A percentile compares a stretch with the other conserved stretches of the same genome.
These are phyloP conservation scores for Dalechampia spathulata DNA, from an alignment of 441 rosid species.

Conservation along the genomic window DNA sequence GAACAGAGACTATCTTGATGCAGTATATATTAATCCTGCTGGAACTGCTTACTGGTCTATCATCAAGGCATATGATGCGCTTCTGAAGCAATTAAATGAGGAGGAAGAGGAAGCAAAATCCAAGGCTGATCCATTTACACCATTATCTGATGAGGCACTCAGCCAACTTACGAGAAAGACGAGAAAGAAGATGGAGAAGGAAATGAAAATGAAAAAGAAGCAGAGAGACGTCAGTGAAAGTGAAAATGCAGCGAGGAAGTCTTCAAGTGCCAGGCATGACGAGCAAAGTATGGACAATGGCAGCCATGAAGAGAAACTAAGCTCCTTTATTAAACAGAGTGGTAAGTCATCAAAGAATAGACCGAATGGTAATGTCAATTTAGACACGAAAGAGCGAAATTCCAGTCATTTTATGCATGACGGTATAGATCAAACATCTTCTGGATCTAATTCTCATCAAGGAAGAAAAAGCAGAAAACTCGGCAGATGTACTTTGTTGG, in stretches of 20 bases:
- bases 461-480: slow-evolving; percentile 74
- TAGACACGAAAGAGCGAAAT: slow-evolving; percentile 33
- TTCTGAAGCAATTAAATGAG: slow-evolving; percentile 63
- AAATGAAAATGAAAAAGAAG: slow-evolving; percentile 71
- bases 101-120: slow-evolving; percentile 49
- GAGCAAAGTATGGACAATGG: slow-evolving; percentile 55
- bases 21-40: slow-evolving; percentile 82
- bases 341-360: slow-evolving; percentile 44
- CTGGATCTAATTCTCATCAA: slow-evolving; percentile 44
- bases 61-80: slow-evolving; percentile 95
- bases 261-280: slow-evolving; percentile 34
- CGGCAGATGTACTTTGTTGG: slow-evolving; percentile 83
- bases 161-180: slow-evolving; percentile 85
- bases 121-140: slow-evolving; percentile 43
- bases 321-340: slow-evolving; percentile 54
- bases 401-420: slow-evolving; percentile 21
- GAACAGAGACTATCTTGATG: slow-evolving; percentile 91
- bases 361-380: slow-evolving; percentile 30
- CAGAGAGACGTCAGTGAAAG: slow-evolving; percentile 41
- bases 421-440: slow-evolving; percentile 30
- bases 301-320: slow-evolving; percentile 64
- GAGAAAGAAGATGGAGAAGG: slow-evolving; percentile 63
- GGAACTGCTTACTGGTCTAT: slow-evolving; percentile 99
- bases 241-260: slow-evolving; percentile 38
- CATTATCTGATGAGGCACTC: slow-evolving; percentile 69